Evolutionary conservation across 768 basidiomycete species (phyloP), one percentile per base, ranked within the genome.

Genomic region (Glaciozyma antarctica): DNA sequence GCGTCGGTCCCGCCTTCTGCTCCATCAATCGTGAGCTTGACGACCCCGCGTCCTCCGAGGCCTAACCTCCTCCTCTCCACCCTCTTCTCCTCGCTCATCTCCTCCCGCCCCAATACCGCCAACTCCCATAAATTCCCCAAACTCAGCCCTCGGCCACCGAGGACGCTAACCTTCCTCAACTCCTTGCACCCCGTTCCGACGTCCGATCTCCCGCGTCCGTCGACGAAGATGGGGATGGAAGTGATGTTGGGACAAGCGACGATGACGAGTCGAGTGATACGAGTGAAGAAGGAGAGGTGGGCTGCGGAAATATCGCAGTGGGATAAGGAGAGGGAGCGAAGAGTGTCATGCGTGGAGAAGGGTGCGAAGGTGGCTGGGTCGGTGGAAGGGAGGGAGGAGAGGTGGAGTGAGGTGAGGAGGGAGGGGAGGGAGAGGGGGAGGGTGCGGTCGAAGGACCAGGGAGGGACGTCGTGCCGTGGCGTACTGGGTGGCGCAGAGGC

Each of bases 61-160:
- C 52, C 52, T 5, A 54, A 10, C 15, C 52, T 13, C 30, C 21
- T 41, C 38, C 51, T 4, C 34, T 53, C 24, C 24, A 3, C 15
- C 17, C 10, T 43, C n/a, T 43, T 43, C 24, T 54, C 52, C 28
- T 30, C 26, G 7, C 52, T 30, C 30, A 54, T 15, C 30, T 45
- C 43, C 15, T 38, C 38, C 49, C 60, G n/a, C 3, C 60, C 51
- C 8, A 61, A 21, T 49, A 61, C 52, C 17, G 38, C 38, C 51
- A 61, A 21, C 60, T 61, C 60, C 60, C 60, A 61, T 3, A 61
- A 21, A 26, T 53, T 61, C 3, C n/a, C 17, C 17, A 61, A 19
- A 1, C 34, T 38, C 16, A 61, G 19, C 5, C 51, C 51, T 1
- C 8, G 22, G 13, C 38, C 10, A 38, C 60, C 60, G 4, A 61